These are phyloP conservation scores for Dioscorea alata DNA, from an alignment of 106 monocot genomes.

Conservation along the genomic window DNA sequence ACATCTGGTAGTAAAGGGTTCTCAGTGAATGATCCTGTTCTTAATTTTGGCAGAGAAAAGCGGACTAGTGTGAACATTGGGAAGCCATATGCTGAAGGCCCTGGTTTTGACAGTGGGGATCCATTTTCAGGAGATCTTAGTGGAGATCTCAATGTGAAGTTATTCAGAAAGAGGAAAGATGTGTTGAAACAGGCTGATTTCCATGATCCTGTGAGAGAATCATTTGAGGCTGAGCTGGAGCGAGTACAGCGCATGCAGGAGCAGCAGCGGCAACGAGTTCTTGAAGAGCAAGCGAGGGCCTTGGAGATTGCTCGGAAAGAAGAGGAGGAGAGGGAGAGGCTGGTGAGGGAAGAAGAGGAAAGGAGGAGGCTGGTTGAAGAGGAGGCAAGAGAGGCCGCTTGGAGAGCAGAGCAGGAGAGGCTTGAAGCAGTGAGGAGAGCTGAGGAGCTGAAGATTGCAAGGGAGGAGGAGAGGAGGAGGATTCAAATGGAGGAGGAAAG, in stretches of 20 bases:
- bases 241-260: constrained; percentile 80
- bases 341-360: constrained; percentile 71
- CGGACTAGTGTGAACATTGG: constrained; percentile 18
- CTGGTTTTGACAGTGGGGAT: constrained; percentile 42
- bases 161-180: constrained; percentile 74
- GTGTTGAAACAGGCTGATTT: constrained; percentile 36
- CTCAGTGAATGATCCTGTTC: constrained; percentile 28
- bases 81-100: constrained; percentile 41
- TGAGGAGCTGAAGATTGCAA: constrained; percentile 67
- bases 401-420: constrained; percentile 77
- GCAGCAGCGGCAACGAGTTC: constrained; percentile 59
- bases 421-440: constrained; percentile 58
- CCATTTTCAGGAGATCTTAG: constrained; percentile 29
- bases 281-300: constrained; percentile 70
- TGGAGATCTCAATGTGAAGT: constrained; percentile 50
- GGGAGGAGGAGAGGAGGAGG: constrained; percentile 81
- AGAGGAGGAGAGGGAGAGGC: constrained; percentile 82
- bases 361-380: constrained; percentile 61
- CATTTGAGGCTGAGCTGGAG: constrained; percentile 96
- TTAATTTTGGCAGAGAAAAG: constrained; percentile 54
- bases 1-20: constrained; percentile 42
- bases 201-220: constrained; percentile 86
- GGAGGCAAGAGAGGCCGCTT: constrained; percentile 69
- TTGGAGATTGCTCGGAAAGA: constrained; percentile 77
- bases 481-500: constrained; percentile 73